These are phyloP conservation scores for Heimioporus retisporus DNA, from an alignment of 1,284 basidiomycete genomes.

Conservation along the genomic window DNA sequence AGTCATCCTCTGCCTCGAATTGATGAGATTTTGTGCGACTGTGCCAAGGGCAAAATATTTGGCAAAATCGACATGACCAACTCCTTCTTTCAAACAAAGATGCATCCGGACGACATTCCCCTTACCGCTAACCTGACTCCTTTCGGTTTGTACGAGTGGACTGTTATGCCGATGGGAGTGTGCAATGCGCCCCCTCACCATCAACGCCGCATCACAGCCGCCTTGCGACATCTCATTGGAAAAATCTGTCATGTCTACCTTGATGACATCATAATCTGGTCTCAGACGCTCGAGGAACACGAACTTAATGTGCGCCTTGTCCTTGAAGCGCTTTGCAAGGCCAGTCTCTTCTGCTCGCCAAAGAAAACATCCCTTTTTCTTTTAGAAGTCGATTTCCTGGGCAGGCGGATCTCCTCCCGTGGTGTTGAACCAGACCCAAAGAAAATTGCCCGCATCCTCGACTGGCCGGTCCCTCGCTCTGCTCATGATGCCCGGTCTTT, in stretches of 20 bases:
- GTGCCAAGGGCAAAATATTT: constrained; percentile 29
- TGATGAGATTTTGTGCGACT: constrained; percentile 4
- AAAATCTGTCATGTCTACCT: too few species aligned
- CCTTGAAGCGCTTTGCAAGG: background rate
- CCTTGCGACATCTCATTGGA: too few species aligned
- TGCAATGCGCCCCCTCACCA: too few species aligned
- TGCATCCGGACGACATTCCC: too few species aligned
- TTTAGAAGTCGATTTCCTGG: background rate
- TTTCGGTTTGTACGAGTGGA: too few species aligned
- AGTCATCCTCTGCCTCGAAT: too few species aligned
- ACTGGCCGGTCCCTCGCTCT: constrained; percentile 46
- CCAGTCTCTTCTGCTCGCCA: background rate
- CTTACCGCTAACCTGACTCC: too few species aligned
- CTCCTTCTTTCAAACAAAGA: too few species aligned
- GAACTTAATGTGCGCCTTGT: constrained; percentile 20
- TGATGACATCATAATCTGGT: too few species aligned
- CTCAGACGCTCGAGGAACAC: constrained; percentile 46
- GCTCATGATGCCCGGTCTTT: too few species aligned
- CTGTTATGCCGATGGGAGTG: too few species aligned
- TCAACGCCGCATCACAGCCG: too few species aligned
- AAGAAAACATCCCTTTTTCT: background rate
- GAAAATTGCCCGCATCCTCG: background rate
- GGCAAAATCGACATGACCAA: constrained; percentile 47
- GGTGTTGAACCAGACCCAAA: background rate
- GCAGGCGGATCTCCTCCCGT: background rate